phyloP scores from a whole-genome alignment of 352 stramenopile genomes.

The Aphanomyces stellatus region DNA sequence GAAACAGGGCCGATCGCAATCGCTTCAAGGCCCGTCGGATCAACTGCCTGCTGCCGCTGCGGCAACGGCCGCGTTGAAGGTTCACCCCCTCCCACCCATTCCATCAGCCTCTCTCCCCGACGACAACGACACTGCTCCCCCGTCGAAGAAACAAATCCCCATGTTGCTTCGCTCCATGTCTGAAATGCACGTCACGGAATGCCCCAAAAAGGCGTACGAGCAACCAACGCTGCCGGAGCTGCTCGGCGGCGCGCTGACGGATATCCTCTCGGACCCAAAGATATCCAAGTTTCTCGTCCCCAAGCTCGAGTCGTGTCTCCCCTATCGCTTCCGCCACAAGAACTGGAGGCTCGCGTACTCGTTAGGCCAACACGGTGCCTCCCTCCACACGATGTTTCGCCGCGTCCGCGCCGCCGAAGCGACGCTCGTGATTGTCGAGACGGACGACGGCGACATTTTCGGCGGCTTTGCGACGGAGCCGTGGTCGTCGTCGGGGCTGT shows the following conservation, averaged over 20 bases:
- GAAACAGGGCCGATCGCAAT: background rate
- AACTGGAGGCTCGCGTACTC: constrained; percentile 39
- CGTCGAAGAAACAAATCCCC: background rate
- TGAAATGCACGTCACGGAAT: background rate
- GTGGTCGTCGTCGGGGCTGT: constrained; percentile 43
- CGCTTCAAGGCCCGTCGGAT: background rate
- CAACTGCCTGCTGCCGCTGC: background rate
- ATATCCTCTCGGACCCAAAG: constrained; percentile 36
- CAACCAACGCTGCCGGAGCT: constrained; percentile 33
- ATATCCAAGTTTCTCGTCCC: constrained; percentile 38
- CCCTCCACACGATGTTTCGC: constrained; percentile 46
- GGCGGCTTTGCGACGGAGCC: constrained; percentile 44
- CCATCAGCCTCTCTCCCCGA: too few species aligned
- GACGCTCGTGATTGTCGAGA: constrained; percentile 57
- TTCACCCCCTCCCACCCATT: background rate
- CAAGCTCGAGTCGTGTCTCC: constrained; percentile 46
- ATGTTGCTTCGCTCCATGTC: constrained; percentile 2
- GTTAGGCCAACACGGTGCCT: constrained; percentile 50
- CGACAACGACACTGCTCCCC: background rate
- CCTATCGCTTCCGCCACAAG: constrained; percentile 38
- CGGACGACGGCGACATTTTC: constrained; percentile 49
- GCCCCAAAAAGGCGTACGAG: constrained; percentile 9
- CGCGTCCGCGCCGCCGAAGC: constrained; percentile 31
- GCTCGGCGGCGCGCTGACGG: constrained; percentile 31
- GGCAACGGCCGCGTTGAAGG: background rate